Evolutionary conservation across 768 basidiomycete species (phyloP).

Genomic region (Hericium alpestre): DNA sequence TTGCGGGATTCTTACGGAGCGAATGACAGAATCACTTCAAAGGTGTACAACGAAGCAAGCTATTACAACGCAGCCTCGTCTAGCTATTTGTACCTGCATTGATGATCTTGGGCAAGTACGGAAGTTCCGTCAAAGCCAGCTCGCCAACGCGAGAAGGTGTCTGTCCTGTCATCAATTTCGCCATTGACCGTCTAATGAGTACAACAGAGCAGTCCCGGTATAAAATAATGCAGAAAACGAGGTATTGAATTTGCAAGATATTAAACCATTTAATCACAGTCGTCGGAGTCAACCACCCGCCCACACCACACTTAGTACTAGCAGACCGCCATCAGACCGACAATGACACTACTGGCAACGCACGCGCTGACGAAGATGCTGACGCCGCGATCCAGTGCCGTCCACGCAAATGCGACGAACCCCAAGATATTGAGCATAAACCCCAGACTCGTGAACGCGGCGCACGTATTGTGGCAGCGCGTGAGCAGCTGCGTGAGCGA

Average conservation of each 20-base stretch:
- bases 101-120: too few relatives aligned
- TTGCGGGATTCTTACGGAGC: too few relatives aligned
- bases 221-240: background rate
- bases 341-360: slow-evolving; percentile 2
- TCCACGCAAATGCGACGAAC: slow-evolving; percentile 7
- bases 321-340: slow-evolving; percentile 5
- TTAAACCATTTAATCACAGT: background rate
- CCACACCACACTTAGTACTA: background rate
- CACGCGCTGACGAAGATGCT: slow-evolving; percentile 10
- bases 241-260: background rate
- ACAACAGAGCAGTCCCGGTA: background rate
- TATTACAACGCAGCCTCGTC: too few relatives aligned
- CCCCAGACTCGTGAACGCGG: slow-evolving; percentile 5
- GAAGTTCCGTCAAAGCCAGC: too few relatives aligned
- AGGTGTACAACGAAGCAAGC: too few relatives aligned
- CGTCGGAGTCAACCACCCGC: background rate
- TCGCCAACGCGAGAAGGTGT: too few relatives aligned
- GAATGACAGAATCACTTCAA: too few relatives aligned
- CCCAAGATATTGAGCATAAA: slow-evolving; percentile 8
- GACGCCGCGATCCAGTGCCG: slow-evolving; percentile 2
- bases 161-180: background rate
- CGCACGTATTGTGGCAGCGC: slow-evolving; percentile 7
- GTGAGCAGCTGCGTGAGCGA: slow-evolving; percentile 7
- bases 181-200: background rate
- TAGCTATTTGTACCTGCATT: too few relatives aligned